A percentile compares a stretch with the other conserved stretches of the same genome.
Evolutionary conservation across 1,284 basidiomycete genomes (phyloP).

Genomic region (Moesziomyces antarcticus): DNA sequence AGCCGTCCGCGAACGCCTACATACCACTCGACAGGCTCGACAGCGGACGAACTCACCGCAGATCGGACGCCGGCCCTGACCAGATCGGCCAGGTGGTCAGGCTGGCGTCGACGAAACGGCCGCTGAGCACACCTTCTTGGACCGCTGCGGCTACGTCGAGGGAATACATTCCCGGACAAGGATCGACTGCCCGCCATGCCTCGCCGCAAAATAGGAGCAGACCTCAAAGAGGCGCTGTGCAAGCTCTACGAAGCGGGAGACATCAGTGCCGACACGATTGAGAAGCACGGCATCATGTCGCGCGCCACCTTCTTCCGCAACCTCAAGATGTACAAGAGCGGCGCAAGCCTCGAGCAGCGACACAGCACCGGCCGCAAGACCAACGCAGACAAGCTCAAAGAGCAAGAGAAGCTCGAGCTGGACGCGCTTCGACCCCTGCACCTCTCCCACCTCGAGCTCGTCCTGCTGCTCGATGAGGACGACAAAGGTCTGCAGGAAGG

Average conservation of each 20-base stretch:
- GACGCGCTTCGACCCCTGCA: constrained; percentile 30
- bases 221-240: constrained; percentile 52
- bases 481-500: constrained; percentile 2
- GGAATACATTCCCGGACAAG: neutral
- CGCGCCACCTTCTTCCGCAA: constrained; percentile 51
- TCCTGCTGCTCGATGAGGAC: constrained; percentile 33
- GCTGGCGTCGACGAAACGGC: too few species aligned
- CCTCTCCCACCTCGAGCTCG: constrained; percentile 30
- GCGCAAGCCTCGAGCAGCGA: constrained; percentile 47
- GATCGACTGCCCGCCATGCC: constrained; percentile 21
- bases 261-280: constrained; percentile 47
- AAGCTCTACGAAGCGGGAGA: constrained; percentile 53
- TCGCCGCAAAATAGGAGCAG: constrained; percentile 49
- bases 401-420: constrained; percentile 40
- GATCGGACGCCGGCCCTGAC: too few species aligned
- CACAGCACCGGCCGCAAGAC: constrained; percentile 50
- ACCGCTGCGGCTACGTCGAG: neutral
- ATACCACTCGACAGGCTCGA: neutral
- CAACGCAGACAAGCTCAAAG: constrained; percentile 47
- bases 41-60: too few species aligned
- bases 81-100: too few species aligned
- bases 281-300: constrained; percentile 52
- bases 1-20: neutral
- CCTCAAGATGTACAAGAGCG: constrained; percentile 48
- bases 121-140: neutral